Base-by-base conservation (phyloP, 345 rosid genomes). In the Bruguiera parviflora region DNA sequence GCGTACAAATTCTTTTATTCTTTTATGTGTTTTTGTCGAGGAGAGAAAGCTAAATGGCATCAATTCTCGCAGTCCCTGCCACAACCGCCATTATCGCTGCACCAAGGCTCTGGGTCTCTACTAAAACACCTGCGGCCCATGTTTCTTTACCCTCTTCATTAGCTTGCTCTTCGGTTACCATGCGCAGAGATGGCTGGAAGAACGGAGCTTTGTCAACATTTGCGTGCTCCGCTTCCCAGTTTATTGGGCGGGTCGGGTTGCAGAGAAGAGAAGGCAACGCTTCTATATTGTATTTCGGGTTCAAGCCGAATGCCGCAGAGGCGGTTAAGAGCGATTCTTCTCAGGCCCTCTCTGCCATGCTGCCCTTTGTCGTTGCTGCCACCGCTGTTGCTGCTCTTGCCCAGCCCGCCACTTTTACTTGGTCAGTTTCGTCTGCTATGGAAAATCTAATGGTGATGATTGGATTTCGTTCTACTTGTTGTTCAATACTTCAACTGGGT, bases 311-410 rank as follows among this genome's bases (percentile, higher is more conserved):
- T 52, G 78, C 78, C 9, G 18, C 49, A 3, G 81, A 79, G 69
- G 77, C 58, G 2, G 72, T 72, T 25, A 84, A 73, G 63, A 31
- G 73, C 21, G 96, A 91, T 75, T 73, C 83, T 1, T 87, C 96
- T 57, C 93, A 87, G 88, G 56, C 83, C 65, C 71, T 92, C 67
- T 91, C 98, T 5, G 93, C 91, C 69, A 68, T 94, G 92, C 97
- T 94, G 67, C 97, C 98, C 0, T 91, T 94, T 55, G 93, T 91
- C 15, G 97, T 94, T 46, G 95, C 88, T 63, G 81, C 79, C 49
- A 91, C 96, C 18, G 98, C 97, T 56, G 75, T 88, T 32, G 92
- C 90, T 62, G 97, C 98, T 65, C 97, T 94, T 60, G 75, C 84
- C 22, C 88, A 82, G 53, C 98, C 98, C 8, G 64, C 92, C n/a